Evolutionary conservation across 257 asterid species (phyloP).

Genomic region (Ballota nigra): DNA sequence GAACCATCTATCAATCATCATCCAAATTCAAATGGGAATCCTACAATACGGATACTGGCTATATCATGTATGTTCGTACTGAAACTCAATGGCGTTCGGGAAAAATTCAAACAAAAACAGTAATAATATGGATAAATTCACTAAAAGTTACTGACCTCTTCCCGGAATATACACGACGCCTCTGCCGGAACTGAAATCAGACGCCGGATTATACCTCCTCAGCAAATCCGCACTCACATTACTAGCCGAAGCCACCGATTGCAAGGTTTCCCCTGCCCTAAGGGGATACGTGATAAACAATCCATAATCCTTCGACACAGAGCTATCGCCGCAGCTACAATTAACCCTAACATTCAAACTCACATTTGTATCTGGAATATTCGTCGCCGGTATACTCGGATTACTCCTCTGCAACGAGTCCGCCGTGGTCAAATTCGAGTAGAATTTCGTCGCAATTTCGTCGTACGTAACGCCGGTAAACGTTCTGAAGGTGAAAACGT

Average conservation of each 20-base stretch:
- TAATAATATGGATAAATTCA: not conserved
- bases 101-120: not conserved
- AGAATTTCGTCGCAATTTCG: constrained; percentile 26
- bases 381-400: constrained; percentile 29
- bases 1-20: not conserved
- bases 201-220: constrained; percentile 54
- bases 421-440: constrained; percentile 58
- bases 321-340: constrained; percentile 75
- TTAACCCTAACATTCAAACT: constrained; percentile 61
- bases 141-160: constrained; percentile 45
- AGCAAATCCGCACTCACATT: constrained; percentile 52
- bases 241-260: constrained; percentile 43
- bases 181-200: constrained; percentile 42
- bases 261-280: constrained; percentile 47
- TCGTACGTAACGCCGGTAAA: constrained; percentile 41
- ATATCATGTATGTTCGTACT: not conserved
- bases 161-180: constrained; percentile 71
- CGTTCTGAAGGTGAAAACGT: constrained; percentile 39
- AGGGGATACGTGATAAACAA: constrained; percentile 80
- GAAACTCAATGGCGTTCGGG: not conserved
- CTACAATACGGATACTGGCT: not conserved
- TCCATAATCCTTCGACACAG: constrained; percentile 51
- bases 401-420: constrained; percentile 42
- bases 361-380: constrained; percentile 50
- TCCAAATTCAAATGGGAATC: not conserved